Percentiles rank a stretch among this genome's conserved stretches.
These are phyloP conservation scores for Coccinonectria pachysandricola DNA, from an alignment of 2,329 filamentous ascomycete species.

Conservation along the genomic window DNA sequence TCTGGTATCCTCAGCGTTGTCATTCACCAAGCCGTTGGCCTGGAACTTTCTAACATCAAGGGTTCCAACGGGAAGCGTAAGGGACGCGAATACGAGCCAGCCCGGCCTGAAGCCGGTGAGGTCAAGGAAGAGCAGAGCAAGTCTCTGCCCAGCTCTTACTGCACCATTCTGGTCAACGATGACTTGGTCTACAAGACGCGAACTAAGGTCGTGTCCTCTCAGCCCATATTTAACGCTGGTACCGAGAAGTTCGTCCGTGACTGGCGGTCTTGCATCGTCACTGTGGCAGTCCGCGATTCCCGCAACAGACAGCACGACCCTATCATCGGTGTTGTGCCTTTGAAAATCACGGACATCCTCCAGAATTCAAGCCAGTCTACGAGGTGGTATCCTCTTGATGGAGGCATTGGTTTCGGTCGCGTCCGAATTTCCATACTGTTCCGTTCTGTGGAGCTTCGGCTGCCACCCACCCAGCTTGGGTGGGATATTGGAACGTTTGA, in stretches of 20 bases:
- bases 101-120: conserved; percentile 70
- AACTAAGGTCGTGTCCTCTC: conserved; percentile 84
- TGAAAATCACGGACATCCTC: conserved; percentile 81
- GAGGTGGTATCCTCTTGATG: conserved; percentile 92
- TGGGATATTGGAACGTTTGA: conserved; percentile 96
- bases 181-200: conserved; percentile 88
- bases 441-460: conserved; percentile 73
- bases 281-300: conserved; percentile 78
- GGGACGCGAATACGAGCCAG: conserved; percentile 81
- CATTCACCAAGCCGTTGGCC: conserved; percentile 88
- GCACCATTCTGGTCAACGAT: conserved; percentile 84
- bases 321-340: conserved; percentile 80
- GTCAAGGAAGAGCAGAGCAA: conserved; percentile 74
- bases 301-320: conserved; percentile 89
- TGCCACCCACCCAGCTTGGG: conserved; percentile 77
- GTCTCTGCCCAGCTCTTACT: conserved; percentile 81
- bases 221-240: conserved; percentile 94
- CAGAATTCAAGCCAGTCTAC: conserved; percentile 78
- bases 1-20: conserved; percentile 80
- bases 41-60: conserved; percentile 85
- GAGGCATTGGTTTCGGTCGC: conserved; percentile 84
- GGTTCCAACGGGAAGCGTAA: conserved; percentile 73
- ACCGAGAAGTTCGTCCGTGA: conserved; percentile 89
- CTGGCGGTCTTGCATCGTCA: conserved; percentile 81
- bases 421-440: conserved; percentile 83